Base-by-base conservation (phyloP, 2,329 filamentous ascomycete genomes). In the Xylariaceae sp. region DNA sequence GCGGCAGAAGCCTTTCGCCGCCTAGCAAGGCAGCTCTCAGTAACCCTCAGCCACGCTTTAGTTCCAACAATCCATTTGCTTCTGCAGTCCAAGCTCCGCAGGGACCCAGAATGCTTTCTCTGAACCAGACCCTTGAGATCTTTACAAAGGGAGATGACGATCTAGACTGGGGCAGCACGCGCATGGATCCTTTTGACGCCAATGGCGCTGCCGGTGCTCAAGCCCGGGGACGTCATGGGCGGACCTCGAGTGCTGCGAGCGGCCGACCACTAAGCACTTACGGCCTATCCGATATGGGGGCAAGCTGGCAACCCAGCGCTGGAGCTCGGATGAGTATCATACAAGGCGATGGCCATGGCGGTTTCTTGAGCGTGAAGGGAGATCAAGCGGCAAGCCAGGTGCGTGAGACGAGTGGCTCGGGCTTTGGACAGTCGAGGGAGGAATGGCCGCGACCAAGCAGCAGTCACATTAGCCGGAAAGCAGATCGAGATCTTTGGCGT, bases 41-140 rank as follows among this genome's bases (percentile, higher is more conserved):
- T 7, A 69, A 73, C 69, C 51, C 65, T 64, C 53, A 69, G 59
- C 50, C 69, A 64, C 80, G 82, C 5, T 82, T 85, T 72, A 84
- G 82, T 69, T 84, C 82, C 62, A 85, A 85, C 70, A 85, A 85
- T 65, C 82, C 82, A 1, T 84, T 83, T 63, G 81, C 79, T 1
- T 69, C 76, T 1, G 67, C 73, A 44, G 63, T 72, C 56, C 59
- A 59, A 69, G 71, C 17, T 68, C 74, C 39, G 18, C 65, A 66
- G 42, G 74, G 74, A 47, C 75, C 64, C 2, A 63, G 64, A 1
- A 62, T 67, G 55, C 58, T 72, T 44, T 65, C 66, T 10, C 62
- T 82, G 4, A 81, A 78, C 6, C 79, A 82, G 59, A 82, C 80
- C 5, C 79, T 86, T 35, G 82, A 85, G 64, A 78, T 86, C 18